These are phyloP conservation scores for Stachybotrys elegans DNA, from an alignment of 2,329 filamentous ascomycete species.

Conservation along the genomic window DNA sequence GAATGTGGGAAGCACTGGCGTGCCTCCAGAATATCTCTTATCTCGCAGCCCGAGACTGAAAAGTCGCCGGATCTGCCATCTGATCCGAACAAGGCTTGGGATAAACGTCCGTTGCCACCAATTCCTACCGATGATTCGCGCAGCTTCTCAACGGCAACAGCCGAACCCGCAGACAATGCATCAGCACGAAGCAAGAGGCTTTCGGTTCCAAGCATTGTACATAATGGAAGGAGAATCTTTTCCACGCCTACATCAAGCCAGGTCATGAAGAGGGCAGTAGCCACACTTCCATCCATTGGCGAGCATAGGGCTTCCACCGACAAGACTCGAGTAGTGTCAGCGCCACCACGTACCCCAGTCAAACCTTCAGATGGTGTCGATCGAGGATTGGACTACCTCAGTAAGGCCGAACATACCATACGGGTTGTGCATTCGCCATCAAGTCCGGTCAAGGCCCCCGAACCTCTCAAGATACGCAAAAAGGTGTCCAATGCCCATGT, in stretches of 20 bases:
- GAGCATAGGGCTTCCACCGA: constrained; percentile 31
- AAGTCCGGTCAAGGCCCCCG: constrained; percentile 27
- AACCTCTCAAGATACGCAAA: constrained; percentile 37
- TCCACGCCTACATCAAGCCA: constrained; percentile 15
- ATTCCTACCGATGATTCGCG: constrained; percentile 34
- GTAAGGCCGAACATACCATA: constrained; percentile 46
- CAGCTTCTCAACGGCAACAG: not conserved
- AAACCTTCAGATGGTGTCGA: constrained; percentile 25
- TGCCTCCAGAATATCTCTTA: no score
- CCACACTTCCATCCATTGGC: constrained; percentile 45
- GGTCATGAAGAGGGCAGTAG: no score
- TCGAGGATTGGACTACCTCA: constrained; percentile 38
- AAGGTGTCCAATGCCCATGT: no score
- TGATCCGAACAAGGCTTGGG: constrained; percentile 36
- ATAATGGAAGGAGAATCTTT: no score
- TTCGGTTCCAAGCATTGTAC: not conserved
- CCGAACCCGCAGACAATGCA: constrained; percentile 33
- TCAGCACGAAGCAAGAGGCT: not conserved
- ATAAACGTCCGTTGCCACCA: constrained; percentile 46
- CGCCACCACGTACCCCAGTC: constrained; percentile 32
- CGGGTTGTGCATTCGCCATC: constrained; percentile 49
- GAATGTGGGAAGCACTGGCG: constrained; percentile 23
- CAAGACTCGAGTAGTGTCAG: constrained; percentile 42
- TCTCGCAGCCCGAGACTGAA: constrained; percentile 25
- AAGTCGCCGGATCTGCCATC: constrained; percentile 20